Base-by-base conservation (phyloP, 768 basidiomycete genomes). In the Trametes gibbosa region DNA sequence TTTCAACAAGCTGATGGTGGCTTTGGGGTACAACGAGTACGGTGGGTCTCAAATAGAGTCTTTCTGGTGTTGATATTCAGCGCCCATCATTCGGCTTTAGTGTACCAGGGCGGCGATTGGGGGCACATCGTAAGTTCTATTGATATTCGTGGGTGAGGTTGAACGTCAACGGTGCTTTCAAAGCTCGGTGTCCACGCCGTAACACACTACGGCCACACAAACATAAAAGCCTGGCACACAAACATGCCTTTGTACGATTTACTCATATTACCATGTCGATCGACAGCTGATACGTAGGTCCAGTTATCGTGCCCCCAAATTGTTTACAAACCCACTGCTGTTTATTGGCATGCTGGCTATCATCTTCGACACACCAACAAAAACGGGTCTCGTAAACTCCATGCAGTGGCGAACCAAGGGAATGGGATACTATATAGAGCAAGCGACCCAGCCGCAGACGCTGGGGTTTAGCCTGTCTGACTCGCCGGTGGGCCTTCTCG, bases 391-490 rank as follows among this genome's bases (percentile, higher is more conserved):
- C 5, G 16, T 19, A 23, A 5, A 23, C 42, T 43, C 75, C 1
- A 48, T 49, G 12, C 64, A 67, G 69, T 72, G 73, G 63, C 34
- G 1, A 0, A 21, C 16, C 7, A 54, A 53, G 23, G 78, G 76
- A 8, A 12, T 7, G 0, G 78, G 76, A 8, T 79, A 79, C 55
- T 47, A 47, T 1, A 3, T 8, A 0, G 60, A 68, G 53, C 78
- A 79, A 39, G 50, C 63, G 5, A 74, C 73, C 3, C 63, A 68
- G 40, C 74, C 74, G 0, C 74, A 75, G 61, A 75, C 73, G 3
- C 49, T 75, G 8, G 84, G 81, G 0, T 86, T 86, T 62, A 63
- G 72, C 21, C 70, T 86, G 3, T 72, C 81, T 0, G 85, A 86
- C 62, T 85, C 83, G n/a, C 85, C 85, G 13, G 76, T 76, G 5